phyloP scores from a whole-genome alignment of 139 green algal species.

The Spirogloea muscicola region DNA sequence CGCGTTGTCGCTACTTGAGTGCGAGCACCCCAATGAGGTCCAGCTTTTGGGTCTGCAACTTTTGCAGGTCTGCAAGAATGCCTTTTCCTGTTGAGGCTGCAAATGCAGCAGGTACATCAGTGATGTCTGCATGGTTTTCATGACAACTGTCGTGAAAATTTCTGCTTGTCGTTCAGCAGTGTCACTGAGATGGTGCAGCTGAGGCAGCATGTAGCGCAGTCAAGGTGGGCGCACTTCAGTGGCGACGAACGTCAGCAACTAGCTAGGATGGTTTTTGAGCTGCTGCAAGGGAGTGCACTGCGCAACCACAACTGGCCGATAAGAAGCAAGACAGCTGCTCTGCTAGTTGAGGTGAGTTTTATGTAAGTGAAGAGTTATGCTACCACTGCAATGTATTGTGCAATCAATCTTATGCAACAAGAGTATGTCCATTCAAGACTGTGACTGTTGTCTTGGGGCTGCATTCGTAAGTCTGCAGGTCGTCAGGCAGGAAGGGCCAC shows the following conservation, averaged over 20 bases:
- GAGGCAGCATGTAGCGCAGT: background rate
- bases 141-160: too few species aligned
- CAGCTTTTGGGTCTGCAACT: too few species aligned
- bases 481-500: slow-evolving; percentile 15
- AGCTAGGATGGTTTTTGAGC: background rate
- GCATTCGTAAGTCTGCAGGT: slow-evolving; percentile 11
- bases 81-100: too few species aligned
- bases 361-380: background rate
- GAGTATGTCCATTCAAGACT: too few species aligned
- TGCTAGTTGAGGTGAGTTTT: background rate
- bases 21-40: too few species aligned
- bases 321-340: background rate
- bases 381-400: background rate
- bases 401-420: background rate
- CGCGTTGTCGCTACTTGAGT: too few species aligned
- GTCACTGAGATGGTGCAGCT: background rate
- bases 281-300: background rate
- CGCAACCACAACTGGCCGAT: background rate
- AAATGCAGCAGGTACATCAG: too few species aligned
- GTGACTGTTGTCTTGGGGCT: too few species aligned
- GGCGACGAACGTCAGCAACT: background rate
- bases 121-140: too few species aligned
- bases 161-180: too few species aligned
- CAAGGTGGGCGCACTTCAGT: background rate
- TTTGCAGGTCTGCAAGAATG: too few species aligned